Evolutionary conservation across 2,329 filamentous ascomycete species (phyloP), one percentile per base, ranked within the genome.

Genomic region (Diaporthe capsici): DNA sequence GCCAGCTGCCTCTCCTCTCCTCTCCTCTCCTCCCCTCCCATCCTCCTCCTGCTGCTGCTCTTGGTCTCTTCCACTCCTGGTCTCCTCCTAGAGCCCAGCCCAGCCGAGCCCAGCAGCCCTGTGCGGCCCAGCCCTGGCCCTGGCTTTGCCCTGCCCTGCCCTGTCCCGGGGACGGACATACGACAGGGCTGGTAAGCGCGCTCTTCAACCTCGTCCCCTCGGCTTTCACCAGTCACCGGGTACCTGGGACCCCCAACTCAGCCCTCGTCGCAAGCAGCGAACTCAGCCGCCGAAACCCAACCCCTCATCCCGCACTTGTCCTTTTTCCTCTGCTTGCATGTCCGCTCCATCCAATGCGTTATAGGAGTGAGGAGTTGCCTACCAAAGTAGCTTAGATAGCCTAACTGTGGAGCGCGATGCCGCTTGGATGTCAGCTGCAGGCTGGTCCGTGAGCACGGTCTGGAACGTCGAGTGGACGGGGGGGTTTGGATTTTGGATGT

Each of bases 341-440:
- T 39, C 28, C 31, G 47, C 47, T 70, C 42, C 17, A 47, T 13
- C 42, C 61, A 65, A 31, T 49, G 31, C 22, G 47, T 39, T 20
- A 28, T 31, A 42, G 47, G 57, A 17, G 34, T 39, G 34, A 68
- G 25, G 60, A 39, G 28, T 20, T 68, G 44, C 63, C 63, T 22
- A 55, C 34, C 61, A n/a, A 49, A 15, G 15, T 39, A 70, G 65
- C 60, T 57, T 25, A 61, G 25, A 51, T 22, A 51, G 44, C 60
- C 47, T 47, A 65, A 58, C 20, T 55, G 58, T 65, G 47, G 70
- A 55, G 31, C 42, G 47, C 42, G 71, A 53, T 55, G 71, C 34
- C 71, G 49, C 71, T 65, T 63, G 44, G 47, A 44, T 63, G 57
- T 42, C 37, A 73, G 71, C 58, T 65, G 34, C 58, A 73, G 55